A percentile compares a stretch with the other conserved stretches of the same genome.
Conservation (phyloP, 371 early-diverging fungal species). For the Mucor irregularis region DNA sequence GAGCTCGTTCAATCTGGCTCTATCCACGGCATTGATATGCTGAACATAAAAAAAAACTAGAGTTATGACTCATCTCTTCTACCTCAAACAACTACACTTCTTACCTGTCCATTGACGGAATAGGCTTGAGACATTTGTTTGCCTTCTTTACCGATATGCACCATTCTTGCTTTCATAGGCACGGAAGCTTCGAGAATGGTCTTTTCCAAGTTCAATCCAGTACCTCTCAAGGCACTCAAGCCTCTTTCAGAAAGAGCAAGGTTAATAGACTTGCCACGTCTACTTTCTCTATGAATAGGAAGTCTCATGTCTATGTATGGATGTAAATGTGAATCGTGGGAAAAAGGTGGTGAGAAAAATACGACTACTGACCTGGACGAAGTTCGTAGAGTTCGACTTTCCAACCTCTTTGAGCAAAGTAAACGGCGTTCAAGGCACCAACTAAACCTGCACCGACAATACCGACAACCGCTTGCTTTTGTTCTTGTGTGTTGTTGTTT, state of each 20-base stretch:
- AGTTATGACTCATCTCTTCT: too few relatives aligned
- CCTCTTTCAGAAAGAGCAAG: constrained; percentile 92
- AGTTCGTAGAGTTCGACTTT: constrained; percentile 84
- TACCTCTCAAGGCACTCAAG: constrained; percentile 75
- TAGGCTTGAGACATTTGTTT: constrained; percentile 81
- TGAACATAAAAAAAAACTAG: too few relatives aligned
- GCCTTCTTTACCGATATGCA: constrained; percentile 75
- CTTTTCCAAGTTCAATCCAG: constrained; percentile 66
- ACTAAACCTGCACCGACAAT: constrained; percentile 95
- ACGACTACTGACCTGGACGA: constrained; percentile 69
- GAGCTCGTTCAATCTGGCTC: constrained; percentile 79
- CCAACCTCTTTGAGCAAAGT: constrained; percentile 93
- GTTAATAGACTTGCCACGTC: constrained; percentile 87
- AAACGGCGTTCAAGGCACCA: constrained; percentile 86
- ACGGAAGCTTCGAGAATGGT: constrained; percentile 70
- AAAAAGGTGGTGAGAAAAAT: neutral
- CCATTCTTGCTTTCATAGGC: constrained; percentile 95
- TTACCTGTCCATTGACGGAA: constrained; percentile 85
- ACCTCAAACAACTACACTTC: too few relatives aligned
- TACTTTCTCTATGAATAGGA: constrained; percentile 56
- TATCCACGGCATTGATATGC: constrained; percentile 94
- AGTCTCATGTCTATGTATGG: constrained; percentile 63
- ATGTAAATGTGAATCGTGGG: too few relatives aligned
- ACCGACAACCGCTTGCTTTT: constrained; percentile 45
- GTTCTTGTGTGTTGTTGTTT: too few relatives aligned